Percentiles rank a stretch among this genome's conserved stretches.
phyloP scores from a whole-genome alignment of 495 filamentous ascomycete genomes.

The Bryoglossum gracile region DNA sequence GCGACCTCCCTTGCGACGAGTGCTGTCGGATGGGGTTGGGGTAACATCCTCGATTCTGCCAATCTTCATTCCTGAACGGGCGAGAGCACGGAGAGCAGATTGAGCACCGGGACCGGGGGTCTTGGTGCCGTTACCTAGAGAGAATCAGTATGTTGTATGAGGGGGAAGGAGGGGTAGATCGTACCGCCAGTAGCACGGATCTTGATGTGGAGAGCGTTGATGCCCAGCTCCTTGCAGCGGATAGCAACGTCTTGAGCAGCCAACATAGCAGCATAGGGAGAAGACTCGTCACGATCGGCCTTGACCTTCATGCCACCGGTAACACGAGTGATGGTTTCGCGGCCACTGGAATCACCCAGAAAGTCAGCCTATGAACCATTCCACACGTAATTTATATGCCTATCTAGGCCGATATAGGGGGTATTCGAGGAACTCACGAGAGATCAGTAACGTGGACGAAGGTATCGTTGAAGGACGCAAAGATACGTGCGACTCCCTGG shows the following conservation, averaged over 20 bases:
- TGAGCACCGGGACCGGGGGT: slow-evolving; percentile 97
- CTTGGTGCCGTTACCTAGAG: slow-evolving; percentile 92
- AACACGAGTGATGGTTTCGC: slow-evolving; percentile 98
- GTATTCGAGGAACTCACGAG: slow-evolving; percentile 53
- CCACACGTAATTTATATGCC: no score
- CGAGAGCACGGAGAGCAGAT: slow-evolving; percentile 96
- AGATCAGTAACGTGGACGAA: slow-evolving; percentile 99
- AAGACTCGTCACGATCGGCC: slow-evolving; percentile 99
- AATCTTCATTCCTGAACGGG: slow-evolving; percentile 98
- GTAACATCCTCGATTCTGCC: slow-evolving; percentile 99
- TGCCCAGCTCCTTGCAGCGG: slow-evolving; percentile 98
- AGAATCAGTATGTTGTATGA: neutral
- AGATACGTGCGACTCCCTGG: slow-evolving; percentile 99
- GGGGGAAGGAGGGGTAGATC: slow-evolving; percentile 21
- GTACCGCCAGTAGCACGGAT: slow-evolving; percentile 96
- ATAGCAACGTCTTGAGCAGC: slow-evolving; percentile 91
- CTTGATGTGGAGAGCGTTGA: slow-evolving; percentile 99
- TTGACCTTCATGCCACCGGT: slow-evolving; percentile 99
- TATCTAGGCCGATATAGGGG: no score
- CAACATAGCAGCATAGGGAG: slow-evolving; percentile 99
- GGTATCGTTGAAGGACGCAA: slow-evolving; percentile 97
- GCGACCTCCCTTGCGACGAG: slow-evolving; percentile 98
- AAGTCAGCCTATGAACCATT: slow-evolving; percentile 46
- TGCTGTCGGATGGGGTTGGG: slow-evolving; percentile 96
- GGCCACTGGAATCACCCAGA: slow-evolving; percentile 73